Evolutionary conservation across 495 filamentous ascomycete species (phyloP).

Genomic region (Immersiella caudata): DNA sequence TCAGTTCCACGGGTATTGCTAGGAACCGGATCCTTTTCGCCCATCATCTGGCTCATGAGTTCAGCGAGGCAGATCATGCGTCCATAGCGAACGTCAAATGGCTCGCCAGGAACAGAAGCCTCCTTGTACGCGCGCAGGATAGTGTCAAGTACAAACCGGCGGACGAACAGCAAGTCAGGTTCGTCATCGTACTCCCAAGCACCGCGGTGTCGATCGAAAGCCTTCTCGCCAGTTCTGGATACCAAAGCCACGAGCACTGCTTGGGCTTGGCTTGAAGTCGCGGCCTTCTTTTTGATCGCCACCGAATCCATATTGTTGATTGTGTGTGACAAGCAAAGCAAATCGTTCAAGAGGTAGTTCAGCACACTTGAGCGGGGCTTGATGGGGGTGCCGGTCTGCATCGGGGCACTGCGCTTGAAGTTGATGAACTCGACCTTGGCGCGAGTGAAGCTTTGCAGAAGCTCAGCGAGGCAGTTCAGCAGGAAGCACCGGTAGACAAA

Average conservation of each 20-base stretch:
- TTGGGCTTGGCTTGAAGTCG: slow-evolving; percentile 82
- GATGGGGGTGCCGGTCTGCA: slow-evolving; percentile 78
- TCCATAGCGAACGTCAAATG: slow-evolving; percentile 84
- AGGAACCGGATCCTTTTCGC: slow-evolving; percentile 66
- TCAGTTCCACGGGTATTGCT: slow-evolving; percentile 45
- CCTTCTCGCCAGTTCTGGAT: slow-evolving; percentile 78
- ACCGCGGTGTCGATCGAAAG: slow-evolving; percentile 48
- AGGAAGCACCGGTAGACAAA: slow-evolving; percentile 97
- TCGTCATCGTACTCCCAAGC: slow-evolving; percentile 75
- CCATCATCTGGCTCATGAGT: slow-evolving; percentile 89
- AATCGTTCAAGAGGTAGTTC: slow-evolving; percentile 86
- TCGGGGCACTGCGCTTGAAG: slow-evolving; percentile 85
- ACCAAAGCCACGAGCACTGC: slow-evolving; percentile 85
- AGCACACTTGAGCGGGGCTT: slow-evolving; percentile 92
- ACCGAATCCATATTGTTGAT: slow-evolving; percentile 70
- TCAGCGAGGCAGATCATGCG: slow-evolving; percentile 84
- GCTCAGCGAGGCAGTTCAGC: slow-evolving; percentile 87
- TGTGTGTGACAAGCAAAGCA: slow-evolving; percentile 78
- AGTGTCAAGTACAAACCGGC: slow-evolving; percentile 92
- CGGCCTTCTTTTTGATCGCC: slow-evolving; percentile 75
- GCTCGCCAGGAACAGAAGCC: slow-evolving; percentile 74
- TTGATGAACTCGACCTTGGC: slow-evolving; percentile 99
- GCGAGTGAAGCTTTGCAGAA: slow-evolving; percentile 90
- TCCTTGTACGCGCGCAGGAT: slow-evolving; percentile 91
- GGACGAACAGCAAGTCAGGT: slow-evolving; percentile 85